Percentiles rank a stretch among this genome's conserved stretches.
Conservation (phyloP, 371 early-diverging fungal genomes). For the Lichtheimia ramosa region DNA sequence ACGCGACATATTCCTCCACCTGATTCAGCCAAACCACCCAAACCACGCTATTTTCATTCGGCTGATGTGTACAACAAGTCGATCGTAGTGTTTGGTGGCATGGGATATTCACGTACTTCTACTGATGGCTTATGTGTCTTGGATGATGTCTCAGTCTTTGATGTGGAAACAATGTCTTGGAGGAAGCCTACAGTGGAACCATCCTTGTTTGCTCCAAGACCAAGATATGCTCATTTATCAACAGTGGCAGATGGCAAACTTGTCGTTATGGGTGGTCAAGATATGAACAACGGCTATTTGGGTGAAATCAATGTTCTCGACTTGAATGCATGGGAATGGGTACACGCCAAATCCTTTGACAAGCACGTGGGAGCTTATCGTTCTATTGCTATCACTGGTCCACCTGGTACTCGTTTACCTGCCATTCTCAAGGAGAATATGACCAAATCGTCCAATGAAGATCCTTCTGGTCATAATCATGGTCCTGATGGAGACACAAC, state of each 20-base stretch:
- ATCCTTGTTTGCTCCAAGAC: conserved; percentile 59
- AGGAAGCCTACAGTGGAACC: conserved; percentile 46
- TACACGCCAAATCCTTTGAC: conserved; percentile 62
- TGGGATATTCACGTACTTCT: conserved; percentile 53
- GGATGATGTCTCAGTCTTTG: conserved; percentile 72
- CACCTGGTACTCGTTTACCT: conserved; percentile 28
- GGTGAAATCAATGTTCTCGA: conserved; percentile 79
- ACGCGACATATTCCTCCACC: conserved; percentile 48
- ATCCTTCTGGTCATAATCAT: background rate
- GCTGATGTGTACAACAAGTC: conserved; percentile 57
- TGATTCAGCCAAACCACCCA: conserved; percentile 45
- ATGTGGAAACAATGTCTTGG: conserved; percentile 68
- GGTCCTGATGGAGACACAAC: background rate
- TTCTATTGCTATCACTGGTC: conserved; percentile 62
- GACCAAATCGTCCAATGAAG: background rate
- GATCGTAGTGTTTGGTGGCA: conserved; percentile 58
- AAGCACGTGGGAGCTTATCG: conserved; percentile 81
- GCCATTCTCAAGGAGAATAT: conserved; percentile 8
- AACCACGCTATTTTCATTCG: conserved; percentile 78
- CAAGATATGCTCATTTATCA: conserved; percentile 84
- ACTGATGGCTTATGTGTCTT: conserved; percentile 56
- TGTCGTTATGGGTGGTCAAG: conserved; percentile 83
- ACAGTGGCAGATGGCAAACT: conserved; percentile 58
- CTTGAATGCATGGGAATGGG: conserved; percentile 68
- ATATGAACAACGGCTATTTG: conserved; percentile 73